Conservation (phyloP, 2,329 filamentous ascomycete species). For the Fusarium foetens region DNA sequence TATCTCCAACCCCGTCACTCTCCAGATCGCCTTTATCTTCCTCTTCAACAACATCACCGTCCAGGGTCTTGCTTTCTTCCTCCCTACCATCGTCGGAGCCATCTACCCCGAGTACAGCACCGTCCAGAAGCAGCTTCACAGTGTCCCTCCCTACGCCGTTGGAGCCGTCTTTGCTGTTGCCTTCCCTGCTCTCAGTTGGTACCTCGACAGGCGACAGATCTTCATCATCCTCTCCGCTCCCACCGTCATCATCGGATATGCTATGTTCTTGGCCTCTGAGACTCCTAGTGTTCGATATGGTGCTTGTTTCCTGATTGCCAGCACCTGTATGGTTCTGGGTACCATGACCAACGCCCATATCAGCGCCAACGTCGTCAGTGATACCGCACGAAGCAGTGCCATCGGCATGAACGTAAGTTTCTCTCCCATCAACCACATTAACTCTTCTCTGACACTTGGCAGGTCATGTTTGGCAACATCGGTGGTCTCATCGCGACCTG, state of each 20-base stretch:
- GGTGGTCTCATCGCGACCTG: conserved; percentile 74
- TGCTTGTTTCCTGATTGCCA: conserved; percentile 71
- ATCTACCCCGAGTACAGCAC: conserved; percentile 69
- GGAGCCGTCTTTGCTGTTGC: conserved; percentile 69
- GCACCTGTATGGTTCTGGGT: conserved; percentile 69
- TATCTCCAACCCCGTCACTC: conserved; percentile 67
- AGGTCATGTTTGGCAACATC: conserved; percentile 53
- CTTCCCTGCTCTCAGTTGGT: conserved; percentile 67
- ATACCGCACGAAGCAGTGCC: conserved; percentile 70
- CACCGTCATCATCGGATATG: conserved; percentile 70
- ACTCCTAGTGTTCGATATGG: conserved; percentile 64
- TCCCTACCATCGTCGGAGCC: conserved; percentile 70
- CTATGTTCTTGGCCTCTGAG: conserved; percentile 68
- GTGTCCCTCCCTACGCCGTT: conserved; percentile 72
- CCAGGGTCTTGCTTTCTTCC: conserved; percentile 73
- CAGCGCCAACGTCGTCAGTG: conserved; percentile 72
- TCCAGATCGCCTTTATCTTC: conserved; percentile 67
- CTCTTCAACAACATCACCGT: conserved; percentile 74
- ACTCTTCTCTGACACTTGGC: neutral
- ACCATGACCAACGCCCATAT: conserved; percentile 71
- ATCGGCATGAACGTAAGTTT: conserved; percentile 58
- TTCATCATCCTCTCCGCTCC: conserved; percentile 66
- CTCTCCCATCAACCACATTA: no score
- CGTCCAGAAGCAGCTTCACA: conserved; percentile 71
- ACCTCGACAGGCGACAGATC: conserved; percentile 63